Percentiles rank a stretch among this genome's conserved stretches.
phyloP scores from a whole-genome alignment of 345 rosid genomes.

The Aquilaria yunnanensis region DNA sequence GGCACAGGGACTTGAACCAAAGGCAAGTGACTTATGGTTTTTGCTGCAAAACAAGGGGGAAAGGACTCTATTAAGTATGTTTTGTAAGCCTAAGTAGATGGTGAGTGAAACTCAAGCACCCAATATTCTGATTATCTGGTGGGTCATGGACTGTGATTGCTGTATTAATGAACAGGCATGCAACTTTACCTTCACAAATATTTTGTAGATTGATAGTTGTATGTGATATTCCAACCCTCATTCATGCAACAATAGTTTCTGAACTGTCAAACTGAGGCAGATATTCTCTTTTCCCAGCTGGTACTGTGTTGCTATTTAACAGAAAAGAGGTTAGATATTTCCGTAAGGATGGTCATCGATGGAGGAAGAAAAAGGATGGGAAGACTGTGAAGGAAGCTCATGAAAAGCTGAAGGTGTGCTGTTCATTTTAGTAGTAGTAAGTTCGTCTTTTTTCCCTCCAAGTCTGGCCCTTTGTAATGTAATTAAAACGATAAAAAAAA shows the following conservation, averaged over 20 bases:
- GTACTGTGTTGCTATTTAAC: constrained; percentile 78
- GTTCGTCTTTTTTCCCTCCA: constrained; percentile 22
- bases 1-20: background rate
- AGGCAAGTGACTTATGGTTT: background rate
- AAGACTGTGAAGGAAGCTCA: constrained; percentile 97
- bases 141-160: too few species aligned
- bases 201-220: too few species aligned
- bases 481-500: constrained; percentile 1
- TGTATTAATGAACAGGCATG: too few species aligned
- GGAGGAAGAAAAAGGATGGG: constrained; percentile 98
- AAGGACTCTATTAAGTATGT: too few species aligned
- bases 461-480: constrained; percentile 13
- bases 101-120: too few species aligned
- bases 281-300: constrained; percentile 40
- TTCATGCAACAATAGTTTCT: too few species aligned
- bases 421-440: constrained; percentile 42
- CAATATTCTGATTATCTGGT: too few species aligned
- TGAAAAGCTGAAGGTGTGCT: constrained; percentile 92
- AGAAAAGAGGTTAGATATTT: constrained; percentile 83
- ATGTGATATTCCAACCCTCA: too few species aligned
- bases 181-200: too few species aligned
- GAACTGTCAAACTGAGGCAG: too few species aligned
- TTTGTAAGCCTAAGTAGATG: too few species aligned
- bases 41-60: too few species aligned
- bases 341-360: constrained; percentile 81